Evolutionary conservation across 371 early-diverging fungal genomes (phyloP), one percentile per base, ranked within the genome.

Genomic region (Haplosporangium sp.): DNA sequence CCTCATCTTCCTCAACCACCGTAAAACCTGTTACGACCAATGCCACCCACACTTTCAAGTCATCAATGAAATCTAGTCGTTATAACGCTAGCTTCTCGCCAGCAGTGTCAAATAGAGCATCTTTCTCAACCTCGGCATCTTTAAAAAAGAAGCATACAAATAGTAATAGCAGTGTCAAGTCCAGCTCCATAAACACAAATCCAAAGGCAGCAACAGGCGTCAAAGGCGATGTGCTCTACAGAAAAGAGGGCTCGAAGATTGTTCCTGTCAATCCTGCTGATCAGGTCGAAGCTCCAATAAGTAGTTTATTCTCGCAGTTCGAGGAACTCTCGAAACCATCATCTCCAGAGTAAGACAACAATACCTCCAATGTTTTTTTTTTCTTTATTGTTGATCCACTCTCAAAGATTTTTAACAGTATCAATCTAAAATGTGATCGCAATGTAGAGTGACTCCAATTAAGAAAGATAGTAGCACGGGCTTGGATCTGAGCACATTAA

Each of bases 241-340:
- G 75, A 38, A 74, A 65, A 39, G 75, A 71, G n/a, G 75, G 75
- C 5, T 60, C 55, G 27, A 81, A 71, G 72, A 81, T 81, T 44
- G 72, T 74, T 2, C 81, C 72, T 45, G 81, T 74, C 2, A 47
- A 19, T 4, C 27, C 61, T 17, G 35, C 53, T 19, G 58, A 65
- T 40, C 61, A 72, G 17, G 53, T 72, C 0, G 62, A 67, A 17
- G 17, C 66, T 0, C 75, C 75, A 15, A 68, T 81, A 38, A 81
- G 81, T 34, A 53, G 59, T 9, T 55, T 81, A 27, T 81, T 81
- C 59, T 65, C 65, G 1, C 69, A 74, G 53, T 72, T 58, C 38
- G 71, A 67, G 34, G 71, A 67, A 10, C 64, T 63, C 34, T 42
- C 61, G 4, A 72, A 67, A 44, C 57, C 67, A 0, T 56, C 72